A percentile compares a stretch with the other conserved stretches of the same genome.
phyloP scores from a whole-genome alignment of 1,284 basidiomycete genomes.

The Moesziomyces aphidis region DNA sequence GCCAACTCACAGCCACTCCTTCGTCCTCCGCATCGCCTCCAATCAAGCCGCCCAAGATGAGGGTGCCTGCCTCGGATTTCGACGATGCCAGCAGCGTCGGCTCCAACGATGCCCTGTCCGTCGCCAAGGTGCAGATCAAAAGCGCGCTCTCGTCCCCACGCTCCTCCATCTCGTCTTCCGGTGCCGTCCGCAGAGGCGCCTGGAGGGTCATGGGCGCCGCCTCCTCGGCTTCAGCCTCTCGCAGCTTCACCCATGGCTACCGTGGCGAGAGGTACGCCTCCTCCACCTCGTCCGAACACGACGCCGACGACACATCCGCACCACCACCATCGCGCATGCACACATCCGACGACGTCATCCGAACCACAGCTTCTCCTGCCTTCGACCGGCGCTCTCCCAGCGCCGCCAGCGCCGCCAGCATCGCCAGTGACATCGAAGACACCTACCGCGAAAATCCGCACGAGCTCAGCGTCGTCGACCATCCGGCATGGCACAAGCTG shows the following conservation, averaged over 20 bases:
- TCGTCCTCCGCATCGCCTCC: slow-evolving; percentile 21
- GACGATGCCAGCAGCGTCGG: slow-evolving; percentile 46
- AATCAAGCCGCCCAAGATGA: slow-evolving; percentile 23
- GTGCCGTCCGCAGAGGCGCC: slow-evolving; percentile 40
- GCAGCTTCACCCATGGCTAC: slow-evolving; percentile 29
- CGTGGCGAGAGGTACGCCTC: slow-evolving; percentile 26
- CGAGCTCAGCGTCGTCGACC: slow-evolving; percentile 28
- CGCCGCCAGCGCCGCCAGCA: background rate
- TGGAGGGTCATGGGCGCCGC: slow-evolving; percentile 41
- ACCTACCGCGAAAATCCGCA: slow-evolving; percentile 32
- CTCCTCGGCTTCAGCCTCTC: slow-evolving; percentile 24
- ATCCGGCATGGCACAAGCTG: slow-evolving; percentile 41
- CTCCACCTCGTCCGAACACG: slow-evolving; percentile 32
- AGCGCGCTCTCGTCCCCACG: slow-evolving; percentile 49
- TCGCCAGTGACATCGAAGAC: slow-evolving; percentile 10
- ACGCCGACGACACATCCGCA: slow-evolving; percentile 16
- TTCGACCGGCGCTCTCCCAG: background rate
- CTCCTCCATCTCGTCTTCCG: slow-evolving; percentile 43
- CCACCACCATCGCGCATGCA: slow-evolving; percentile 1
- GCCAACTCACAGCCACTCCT: slow-evolving; percentile 9
- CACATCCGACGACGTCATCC: background rate
- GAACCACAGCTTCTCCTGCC: slow-evolving; percentile 7
- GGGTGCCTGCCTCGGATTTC: slow-evolving; percentile 23
- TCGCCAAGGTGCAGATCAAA: slow-evolving; percentile 42
- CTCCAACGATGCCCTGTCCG: slow-evolving; percentile 27